phyloP scores from a whole-genome alignment of 371 early-diverging fungal genomes.

The Actinomortierella ambigua region DNA sequence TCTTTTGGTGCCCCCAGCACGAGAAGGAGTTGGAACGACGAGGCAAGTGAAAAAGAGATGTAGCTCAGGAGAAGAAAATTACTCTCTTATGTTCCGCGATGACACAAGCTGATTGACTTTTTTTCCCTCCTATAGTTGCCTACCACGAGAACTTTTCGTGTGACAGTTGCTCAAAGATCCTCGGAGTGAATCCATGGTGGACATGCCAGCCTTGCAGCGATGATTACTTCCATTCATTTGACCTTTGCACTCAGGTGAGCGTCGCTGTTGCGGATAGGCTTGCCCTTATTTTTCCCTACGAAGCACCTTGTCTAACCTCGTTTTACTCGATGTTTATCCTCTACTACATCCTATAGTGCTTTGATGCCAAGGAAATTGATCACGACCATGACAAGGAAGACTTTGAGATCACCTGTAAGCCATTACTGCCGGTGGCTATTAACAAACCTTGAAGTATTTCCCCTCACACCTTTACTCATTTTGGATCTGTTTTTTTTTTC shows the following conservation, averaged over 20 bases:
- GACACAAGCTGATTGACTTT: neutral
- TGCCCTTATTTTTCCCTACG: too few species aligned
- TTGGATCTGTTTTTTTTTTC: too few species aligned
- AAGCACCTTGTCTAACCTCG: neutral
- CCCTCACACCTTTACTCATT: neutral
- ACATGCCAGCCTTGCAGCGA: constrained; percentile 72
- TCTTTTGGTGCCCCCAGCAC: constrained; percentile 88
- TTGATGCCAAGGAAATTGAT: constrained; percentile 50
- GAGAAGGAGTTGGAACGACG: constrained; percentile 60
- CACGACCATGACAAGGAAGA: constrained; percentile 65
- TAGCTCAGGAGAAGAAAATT: too few species aligned
- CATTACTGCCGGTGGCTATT: too few species aligned
- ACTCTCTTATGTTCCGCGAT: neutral
- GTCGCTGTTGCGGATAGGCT: neutral
- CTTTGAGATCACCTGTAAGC: constrained; percentile 66
- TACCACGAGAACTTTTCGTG: constrained; percentile 76
- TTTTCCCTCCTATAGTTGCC: constrained; percentile 50
- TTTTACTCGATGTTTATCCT: neutral
- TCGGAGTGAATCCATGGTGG: constrained; percentile 68
- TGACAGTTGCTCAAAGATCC: constrained; percentile 65
- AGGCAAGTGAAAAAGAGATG: constrained; percentile 46
- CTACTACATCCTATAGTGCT: constrained; percentile 51
- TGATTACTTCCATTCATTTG: constrained; percentile 74
- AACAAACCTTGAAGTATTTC: too few species aligned
- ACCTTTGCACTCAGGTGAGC: constrained; percentile 68